Base-by-base conservation (phyloP, 208 protist species). In the Leptomonas seymouri region DNA sequence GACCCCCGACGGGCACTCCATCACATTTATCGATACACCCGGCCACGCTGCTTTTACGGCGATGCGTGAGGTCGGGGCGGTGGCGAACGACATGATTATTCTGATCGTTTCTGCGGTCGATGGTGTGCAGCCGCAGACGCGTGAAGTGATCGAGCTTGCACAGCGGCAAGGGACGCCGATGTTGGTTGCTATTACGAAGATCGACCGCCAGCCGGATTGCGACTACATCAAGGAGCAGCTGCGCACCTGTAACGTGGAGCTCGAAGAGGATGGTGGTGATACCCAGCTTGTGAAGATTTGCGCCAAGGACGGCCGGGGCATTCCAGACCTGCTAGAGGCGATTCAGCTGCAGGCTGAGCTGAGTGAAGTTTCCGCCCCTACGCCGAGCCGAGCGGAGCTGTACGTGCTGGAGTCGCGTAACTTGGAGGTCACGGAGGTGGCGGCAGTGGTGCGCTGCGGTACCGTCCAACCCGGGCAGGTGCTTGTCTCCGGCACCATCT, bases 21-120 rank as follows among this genome's bases (percentile, higher is more conserved):
- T 99, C 54, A 99, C 98, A 0, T 99, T 99, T 71, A 96, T 99
- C 63, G 98, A 99, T 84, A 99, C 98, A 1, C 98, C 98, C 3
- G 98, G 98, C 23, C 98, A 99, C 82, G 94, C 85, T 21, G 97
- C 95, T 28, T 99, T 98, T 74, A 92, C 91, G 16, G 86, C 82
- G 31, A 99, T 99, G 98, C 90, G 98, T 25, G 83, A 90, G 71
- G 90, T 90, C n/a, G 98, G 98, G 28, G 95, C 97, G 3, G 62
- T 61, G n/a, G 89, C 94, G 2, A 99, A 98, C 15, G 98, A 99
- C 79, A 88, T 99, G 36, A 95, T 98, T 58, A 81, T 99, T 41
- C 86, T 99, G 8, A 91, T 99, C 28, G 91, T 99, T 5, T 98
- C 98, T 8, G 95, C 91, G 8, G 95, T 98, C 25, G 98, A 99